Evolutionary conservation across 2,329 filamentous ascomycete genomes (phyloP).

Genomic region (Proliferodiscus dingleyae): DNA sequence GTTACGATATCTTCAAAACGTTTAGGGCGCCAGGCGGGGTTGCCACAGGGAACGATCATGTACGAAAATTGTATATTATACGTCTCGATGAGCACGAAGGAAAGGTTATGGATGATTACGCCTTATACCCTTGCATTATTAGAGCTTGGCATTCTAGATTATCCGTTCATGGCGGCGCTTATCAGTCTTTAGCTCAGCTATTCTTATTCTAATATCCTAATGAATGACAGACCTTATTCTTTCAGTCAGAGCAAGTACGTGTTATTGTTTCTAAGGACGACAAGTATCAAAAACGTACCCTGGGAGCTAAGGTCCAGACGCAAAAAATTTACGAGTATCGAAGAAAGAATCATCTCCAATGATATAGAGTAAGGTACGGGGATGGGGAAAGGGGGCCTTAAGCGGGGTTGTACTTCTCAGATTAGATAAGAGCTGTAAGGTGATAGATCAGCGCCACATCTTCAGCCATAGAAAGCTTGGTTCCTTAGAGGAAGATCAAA

Average conservation of each 20-base stretch:
- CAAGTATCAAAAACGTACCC: too few relatives aligned
- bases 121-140: neutral
- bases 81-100: neutral
- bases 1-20: neutral
- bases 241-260: neutral
- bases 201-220: neutral
- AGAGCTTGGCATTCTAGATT: neutral
- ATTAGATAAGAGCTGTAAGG: too few relatives aligned
- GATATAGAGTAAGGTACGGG: too few relatives aligned
- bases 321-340: too few relatives aligned
- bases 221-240: neutral
- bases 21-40: neutral
- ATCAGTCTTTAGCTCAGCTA: neutral
- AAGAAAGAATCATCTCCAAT: too few relatives aligned
- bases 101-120: neutral
- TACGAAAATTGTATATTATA: slow-evolving; percentile 1
- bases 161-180: neutral
- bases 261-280: neutral
- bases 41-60: neutral
- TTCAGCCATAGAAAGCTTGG: too few relatives aligned
- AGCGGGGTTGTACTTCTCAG: too few relatives aligned
- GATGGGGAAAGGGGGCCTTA: too few relatives aligned
- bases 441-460: too few relatives aligned
- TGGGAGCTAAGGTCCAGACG: too few relatives aligned
- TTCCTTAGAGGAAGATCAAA: too few relatives aligned